A percentile compares a stretch with the other conserved stretches of the same genome.
These are phyloP conservation scores for Termitomyces sp. DNA, from an alignment of 1,284 basidiomycete species.

Conservation along the genomic window DNA sequence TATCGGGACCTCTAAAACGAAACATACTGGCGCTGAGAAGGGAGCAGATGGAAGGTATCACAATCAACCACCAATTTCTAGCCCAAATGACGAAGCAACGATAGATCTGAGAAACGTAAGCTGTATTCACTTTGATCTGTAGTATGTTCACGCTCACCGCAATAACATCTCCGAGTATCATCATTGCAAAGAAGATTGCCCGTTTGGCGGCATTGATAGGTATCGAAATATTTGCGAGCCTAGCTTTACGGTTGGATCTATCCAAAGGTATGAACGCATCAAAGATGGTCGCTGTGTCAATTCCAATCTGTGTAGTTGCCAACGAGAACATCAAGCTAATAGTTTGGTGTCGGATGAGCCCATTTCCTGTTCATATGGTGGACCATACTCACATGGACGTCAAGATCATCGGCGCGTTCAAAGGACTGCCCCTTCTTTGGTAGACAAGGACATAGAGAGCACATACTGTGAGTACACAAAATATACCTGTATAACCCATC, in stretches of 20 bases:
- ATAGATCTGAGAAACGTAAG: not conserved
- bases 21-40: not conserved
- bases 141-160: not conserved
- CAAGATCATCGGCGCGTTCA: not conserved
- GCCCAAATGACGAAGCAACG: not conserved
- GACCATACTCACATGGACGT: not conserved
- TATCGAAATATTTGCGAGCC: conserved; percentile 1
- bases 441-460: not conserved
- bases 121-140: not conserved
- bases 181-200: conserved; percentile 4
- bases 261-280: not conserved
- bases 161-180: conserved; percentile 6
- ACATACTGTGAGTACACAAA: not conserved
- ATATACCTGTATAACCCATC: not conserved
- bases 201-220: conserved; percentile 2
- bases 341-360: not conserved
- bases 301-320: not conserved
- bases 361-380: too few species aligned
- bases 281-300: not conserved
- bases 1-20: not conserved
- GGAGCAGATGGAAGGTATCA: not conserved
- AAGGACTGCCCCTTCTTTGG: not conserved
- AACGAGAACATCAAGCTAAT: not conserved
- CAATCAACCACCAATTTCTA: not conserved
- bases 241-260: not conserved